Evolutionary conservation across 176 grass and related monocot genomes (phyloP).

Genomic region (Ananas comosus): DNA sequence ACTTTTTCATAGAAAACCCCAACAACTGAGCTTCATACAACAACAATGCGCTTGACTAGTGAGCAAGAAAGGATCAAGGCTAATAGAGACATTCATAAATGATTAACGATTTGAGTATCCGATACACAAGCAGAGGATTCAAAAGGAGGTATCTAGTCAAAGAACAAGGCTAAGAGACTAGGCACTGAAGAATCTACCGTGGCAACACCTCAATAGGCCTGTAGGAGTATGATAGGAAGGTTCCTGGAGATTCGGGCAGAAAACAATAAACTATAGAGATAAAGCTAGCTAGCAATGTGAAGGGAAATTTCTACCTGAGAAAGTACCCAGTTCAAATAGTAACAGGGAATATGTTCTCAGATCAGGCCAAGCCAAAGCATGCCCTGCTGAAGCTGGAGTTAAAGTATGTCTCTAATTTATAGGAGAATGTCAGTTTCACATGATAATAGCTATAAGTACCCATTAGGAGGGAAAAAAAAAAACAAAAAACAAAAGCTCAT

Average conservation of each 20-base stretch:
- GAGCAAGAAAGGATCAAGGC: too few relatives aligned
- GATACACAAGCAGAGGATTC: not conserved
- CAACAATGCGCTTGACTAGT: too few relatives aligned
- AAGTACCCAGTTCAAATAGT: not conserved
- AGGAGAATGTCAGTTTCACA: conserved; percentile 1
- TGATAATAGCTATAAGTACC: not conserved
- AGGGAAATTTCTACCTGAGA: too few relatives aligned
- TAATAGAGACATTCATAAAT: too few relatives aligned
- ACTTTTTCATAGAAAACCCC: too few relatives aligned
- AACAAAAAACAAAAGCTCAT: not conserved
- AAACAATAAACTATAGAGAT: not conserved
- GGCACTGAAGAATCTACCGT: not conserved
- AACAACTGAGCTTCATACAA: too few relatives aligned
- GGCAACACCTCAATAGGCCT: not conserved
- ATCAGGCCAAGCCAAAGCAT: conserved; percentile 2
- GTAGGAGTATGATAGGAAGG: not conserved
- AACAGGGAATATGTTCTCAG: not conserved
- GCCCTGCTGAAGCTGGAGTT: conserved; percentile 6
- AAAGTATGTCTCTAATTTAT: conserved; percentile 11
- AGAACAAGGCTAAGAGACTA: not conserved
- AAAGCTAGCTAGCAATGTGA: too few relatives aligned
- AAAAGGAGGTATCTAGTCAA: not conserved
- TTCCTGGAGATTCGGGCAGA: not conserved
- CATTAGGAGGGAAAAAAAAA: not conserved
- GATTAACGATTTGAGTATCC: too few relatives aligned